Percentiles rank a stretch among this genome's conserved stretches.
Evolutionary conservation across 371 early-diverging fungal species (phyloP).

Genomic region (Zopfochytrium polystomum): DNA sequence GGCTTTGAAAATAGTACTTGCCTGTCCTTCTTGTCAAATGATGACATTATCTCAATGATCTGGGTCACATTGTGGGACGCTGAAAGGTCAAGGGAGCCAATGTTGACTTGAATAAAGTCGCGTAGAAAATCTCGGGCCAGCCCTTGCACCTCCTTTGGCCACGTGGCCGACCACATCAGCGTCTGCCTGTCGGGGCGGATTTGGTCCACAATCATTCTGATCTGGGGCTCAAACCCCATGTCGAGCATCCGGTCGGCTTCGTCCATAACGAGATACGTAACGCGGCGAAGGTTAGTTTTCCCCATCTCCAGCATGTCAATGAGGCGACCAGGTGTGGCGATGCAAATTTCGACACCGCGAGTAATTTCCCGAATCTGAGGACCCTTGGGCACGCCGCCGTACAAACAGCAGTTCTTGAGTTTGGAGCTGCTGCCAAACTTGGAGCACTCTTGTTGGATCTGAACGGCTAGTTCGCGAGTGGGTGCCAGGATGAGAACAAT

Average conservation of each 20-base stretch:
- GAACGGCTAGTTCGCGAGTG: too few species aligned
- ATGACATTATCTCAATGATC: constrained; percentile 69
- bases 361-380: constrained; percentile 90
- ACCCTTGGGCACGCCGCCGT: constrained; percentile 95
- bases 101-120: constrained; percentile 97
- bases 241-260: constrained; percentile 78
- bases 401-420: constrained; percentile 91
- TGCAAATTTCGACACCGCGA: constrained; percentile 93
- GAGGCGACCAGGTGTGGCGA: constrained; percentile 99
- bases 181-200: constrained; percentile 98
- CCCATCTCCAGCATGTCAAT: too few species aligned
- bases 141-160: constrained; percentile 96
- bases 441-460: too few species aligned
- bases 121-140: constrained; percentile 92
- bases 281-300: constrained; percentile 93
- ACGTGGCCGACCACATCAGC: constrained; percentile 99
- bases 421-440: constrained; percentile 90
- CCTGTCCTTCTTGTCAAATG: constrained; percentile 73
- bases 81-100: constrained; percentile 81
- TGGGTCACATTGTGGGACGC: constrained; percentile 64
- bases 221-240: constrained; percentile 99
- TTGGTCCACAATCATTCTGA: constrained; percentile 97
- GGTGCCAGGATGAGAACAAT: too few species aligned
- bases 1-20: not conserved
- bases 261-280: constrained; percentile 97